These are phyloP conservation scores for Stereum hirsutum DNA, from an alignment of 1,284 basidiomycete genomes.

Conservation along the genomic window DNA sequence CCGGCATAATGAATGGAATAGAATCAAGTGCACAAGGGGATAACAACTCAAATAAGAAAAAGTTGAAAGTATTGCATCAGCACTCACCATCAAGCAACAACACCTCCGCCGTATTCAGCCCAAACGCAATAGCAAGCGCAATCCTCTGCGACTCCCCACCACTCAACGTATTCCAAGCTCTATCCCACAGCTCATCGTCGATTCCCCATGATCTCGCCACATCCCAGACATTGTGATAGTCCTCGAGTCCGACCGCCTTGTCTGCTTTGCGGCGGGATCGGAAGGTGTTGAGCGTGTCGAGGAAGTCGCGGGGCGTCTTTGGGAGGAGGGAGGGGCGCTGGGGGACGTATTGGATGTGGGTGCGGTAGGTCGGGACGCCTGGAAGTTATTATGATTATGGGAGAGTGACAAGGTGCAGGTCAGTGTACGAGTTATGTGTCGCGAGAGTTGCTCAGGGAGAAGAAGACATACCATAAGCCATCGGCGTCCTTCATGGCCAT, in stretches of 20 bases:
- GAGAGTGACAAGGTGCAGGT: no score
- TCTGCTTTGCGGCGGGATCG: constrained; percentile 33
- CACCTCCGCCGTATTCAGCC: constrained; percentile 67
- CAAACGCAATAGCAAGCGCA: constrained; percentile 66
- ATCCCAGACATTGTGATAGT: constrained; percentile 36
- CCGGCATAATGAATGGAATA: neutral
- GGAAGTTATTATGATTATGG: no score
- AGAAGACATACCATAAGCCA: constrained; percentile 36
- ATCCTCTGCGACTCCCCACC: constrained; percentile 81
- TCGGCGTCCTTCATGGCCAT: constrained; percentile 52
- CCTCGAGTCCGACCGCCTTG: constrained; percentile 7
- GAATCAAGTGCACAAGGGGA: neutral
- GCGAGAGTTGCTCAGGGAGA: neutral
- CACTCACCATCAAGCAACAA: constrained; percentile 75
- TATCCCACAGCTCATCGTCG: constrained; percentile 59
- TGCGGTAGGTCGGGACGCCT: constrained; percentile 74
- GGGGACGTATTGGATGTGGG: constrained; percentile 74
- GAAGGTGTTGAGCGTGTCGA: constrained; percentile 48
- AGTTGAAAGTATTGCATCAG: neutral
- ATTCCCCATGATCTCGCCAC: constrained; percentile 65
- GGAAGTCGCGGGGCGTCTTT: constrained; percentile 68
- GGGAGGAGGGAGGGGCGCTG: constrained; percentile 80
- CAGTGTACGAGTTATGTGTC: no score
- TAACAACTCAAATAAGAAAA: neutral
- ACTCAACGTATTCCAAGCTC: constrained; percentile 70